phyloP scores from a whole-genome alignment of 1,284 basidiomycete species.

The Pseudozyma tsukubaensis region DNA sequence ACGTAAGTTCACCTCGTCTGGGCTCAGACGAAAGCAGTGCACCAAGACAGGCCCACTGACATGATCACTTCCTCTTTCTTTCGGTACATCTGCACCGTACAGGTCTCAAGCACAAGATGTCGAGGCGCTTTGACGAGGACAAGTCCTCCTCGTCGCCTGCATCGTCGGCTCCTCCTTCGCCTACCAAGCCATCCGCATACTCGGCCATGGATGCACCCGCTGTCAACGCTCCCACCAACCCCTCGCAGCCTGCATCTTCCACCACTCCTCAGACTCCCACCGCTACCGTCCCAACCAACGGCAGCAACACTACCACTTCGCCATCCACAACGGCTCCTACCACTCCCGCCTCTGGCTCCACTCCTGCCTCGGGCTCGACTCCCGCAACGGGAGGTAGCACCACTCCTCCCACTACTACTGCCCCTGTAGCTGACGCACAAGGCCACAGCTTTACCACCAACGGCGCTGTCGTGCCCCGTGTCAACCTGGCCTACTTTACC shows the following conservation, averaged over 20 bases:
- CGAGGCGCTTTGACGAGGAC: conserved; percentile 39
- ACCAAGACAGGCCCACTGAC: not conserved
- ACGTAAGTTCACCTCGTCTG: conserved; percentile 22
- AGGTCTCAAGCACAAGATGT: conserved; percentile 49
- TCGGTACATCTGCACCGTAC: not conserved
- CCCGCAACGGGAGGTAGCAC: conserved; percentile 8
- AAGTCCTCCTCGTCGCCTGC: conserved; percentile 22
- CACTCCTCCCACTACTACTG: conserved; percentile 8
- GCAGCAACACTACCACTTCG: not conserved
- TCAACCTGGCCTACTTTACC: conserved; percentile 58
- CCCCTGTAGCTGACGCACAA: conserved; percentile 10
- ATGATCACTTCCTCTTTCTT: not conserved
- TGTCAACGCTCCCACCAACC: not conserved
- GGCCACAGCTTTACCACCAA: conserved; percentile 39
- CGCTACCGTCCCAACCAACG: conserved; percentile 2
- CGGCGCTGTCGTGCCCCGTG: conserved; percentile 41
- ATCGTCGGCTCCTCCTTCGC: conserved; percentile 42
- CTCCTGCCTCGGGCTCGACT: too few relatives aligned
- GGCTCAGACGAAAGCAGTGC: not conserved
- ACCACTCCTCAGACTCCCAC: conserved; percentile 11
- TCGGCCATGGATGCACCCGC: conserved; percentile 12
- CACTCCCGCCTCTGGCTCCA: conserved; percentile 8
- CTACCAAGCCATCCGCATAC: conserved; percentile 32
- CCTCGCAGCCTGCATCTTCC: conserved; percentile 3
- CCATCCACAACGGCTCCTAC: conserved; percentile 11